Evolutionary conservation across 768 basidiomycete species (phyloP).

Genomic region (Suillus paluster): DNA sequence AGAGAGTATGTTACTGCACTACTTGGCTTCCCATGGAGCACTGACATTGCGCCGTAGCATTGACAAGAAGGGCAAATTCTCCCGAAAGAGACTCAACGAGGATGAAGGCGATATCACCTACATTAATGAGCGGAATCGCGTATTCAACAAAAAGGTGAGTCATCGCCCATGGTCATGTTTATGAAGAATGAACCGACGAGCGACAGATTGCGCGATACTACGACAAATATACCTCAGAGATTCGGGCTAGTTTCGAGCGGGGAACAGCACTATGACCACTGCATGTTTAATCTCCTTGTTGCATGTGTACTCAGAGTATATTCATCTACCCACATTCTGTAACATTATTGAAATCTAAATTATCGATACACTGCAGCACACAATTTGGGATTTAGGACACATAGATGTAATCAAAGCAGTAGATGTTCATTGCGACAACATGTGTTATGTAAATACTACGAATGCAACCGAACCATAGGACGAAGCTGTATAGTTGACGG

Average conservation of each 20-base stretch:
- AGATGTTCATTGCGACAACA: neutral
- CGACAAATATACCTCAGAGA: slow-evolving; percentile 96
- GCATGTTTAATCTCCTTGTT: neutral
- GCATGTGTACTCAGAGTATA: neutral
- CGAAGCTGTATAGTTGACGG: neutral
- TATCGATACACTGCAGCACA: neutral
- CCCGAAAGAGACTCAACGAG: slow-evolving; percentile 87
- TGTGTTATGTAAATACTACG: neutral
- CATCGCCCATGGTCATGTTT: neutral
- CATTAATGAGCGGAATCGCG: slow-evolving; percentile 97
- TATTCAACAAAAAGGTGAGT: slow-evolving; percentile 94
- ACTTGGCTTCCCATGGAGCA: neutral
- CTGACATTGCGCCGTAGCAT: slow-evolving; percentile 50
- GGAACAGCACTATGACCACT: slow-evolving; percentile 80
- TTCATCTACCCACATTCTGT: neutral
- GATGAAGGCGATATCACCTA: slow-evolving; percentile 97
- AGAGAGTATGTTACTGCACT: slow-evolving; percentile 68
- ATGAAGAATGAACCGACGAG: slow-evolving; percentile 6
- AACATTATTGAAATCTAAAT: neutral
- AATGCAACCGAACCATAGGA: neutral
- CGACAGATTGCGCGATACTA: slow-evolving; percentile 88
- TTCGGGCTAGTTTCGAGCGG: slow-evolving; percentile 96
- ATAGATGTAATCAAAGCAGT: neutral
- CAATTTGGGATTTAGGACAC: neutral
- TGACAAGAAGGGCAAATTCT: slow-evolving; percentile 90